Percentiles rank a stretch among this genome's conserved stretches.
These are phyloP conservation scores for Pterocarpus santalinus DNA, from an alignment of 306 rosid species.

Conservation along the genomic window DNA sequence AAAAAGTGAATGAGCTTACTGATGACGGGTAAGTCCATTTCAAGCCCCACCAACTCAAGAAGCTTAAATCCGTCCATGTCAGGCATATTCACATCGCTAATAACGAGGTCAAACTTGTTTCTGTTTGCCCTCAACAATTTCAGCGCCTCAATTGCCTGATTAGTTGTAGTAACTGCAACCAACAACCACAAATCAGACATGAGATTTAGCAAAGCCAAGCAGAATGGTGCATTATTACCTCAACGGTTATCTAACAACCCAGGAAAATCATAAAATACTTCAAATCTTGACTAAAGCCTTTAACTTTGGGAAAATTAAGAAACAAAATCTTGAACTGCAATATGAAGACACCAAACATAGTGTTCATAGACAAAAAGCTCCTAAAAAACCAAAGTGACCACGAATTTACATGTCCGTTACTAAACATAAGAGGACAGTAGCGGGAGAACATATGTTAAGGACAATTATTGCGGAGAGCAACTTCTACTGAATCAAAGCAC, in stretches of 20 bases:
- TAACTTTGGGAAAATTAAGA: conserved; percentile 8
- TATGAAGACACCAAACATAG: conserved; percentile 1
- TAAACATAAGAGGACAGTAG: neutral
- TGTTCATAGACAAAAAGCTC: neutral
- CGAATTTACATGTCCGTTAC: neutral
- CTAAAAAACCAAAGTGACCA: neutral
- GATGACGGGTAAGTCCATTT: conserved; percentile 95
- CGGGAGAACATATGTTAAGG: neutral
- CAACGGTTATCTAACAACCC: neutral
- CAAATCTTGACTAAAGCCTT: conserved; percentile 33
- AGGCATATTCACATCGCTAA: conserved; percentile 91
- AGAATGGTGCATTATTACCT: conserved; percentile 2
- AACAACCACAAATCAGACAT: conserved; percentile 43
- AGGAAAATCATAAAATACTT: neutral
- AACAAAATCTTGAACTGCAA: conserved; percentile 20
- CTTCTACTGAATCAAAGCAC: conserved; percentile 18
- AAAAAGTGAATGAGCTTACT: conserved; percentile 61
- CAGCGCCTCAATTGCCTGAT: conserved; percentile 73
- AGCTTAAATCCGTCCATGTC: conserved; percentile 96
- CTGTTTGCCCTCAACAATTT: conserved; percentile 81
- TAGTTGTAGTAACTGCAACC: conserved; percentile 76
- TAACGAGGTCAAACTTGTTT: conserved; percentile 78
- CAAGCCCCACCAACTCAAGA: conserved; percentile 88
- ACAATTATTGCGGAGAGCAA: neutral
- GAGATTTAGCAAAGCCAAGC: conserved; percentile 26